phyloP scores from a whole-genome alignment of 2,329 filamentous ascomycete species.

The Akanthomyces lecanii region DNA sequence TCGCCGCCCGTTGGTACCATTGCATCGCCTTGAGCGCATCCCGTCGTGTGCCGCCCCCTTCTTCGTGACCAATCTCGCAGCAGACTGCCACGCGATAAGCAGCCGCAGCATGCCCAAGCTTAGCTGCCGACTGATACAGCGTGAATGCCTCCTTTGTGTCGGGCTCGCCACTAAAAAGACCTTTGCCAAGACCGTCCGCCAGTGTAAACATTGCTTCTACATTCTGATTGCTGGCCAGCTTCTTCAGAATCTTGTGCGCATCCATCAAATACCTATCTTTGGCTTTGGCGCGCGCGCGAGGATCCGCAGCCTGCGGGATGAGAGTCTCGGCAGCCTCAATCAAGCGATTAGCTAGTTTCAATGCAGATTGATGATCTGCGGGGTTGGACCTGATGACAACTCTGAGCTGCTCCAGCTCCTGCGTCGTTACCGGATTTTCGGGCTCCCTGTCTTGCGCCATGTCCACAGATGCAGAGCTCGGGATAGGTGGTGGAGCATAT shows the following conservation, averaged over 20 bases:
- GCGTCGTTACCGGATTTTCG: slow-evolving; percentile 59
- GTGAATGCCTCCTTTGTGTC: slow-evolving; percentile 92
- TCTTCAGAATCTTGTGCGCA: slow-evolving; percentile 87
- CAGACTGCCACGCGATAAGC: slow-evolving; percentile 95
- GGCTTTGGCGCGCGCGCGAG: slow-evolving; percentile 67
- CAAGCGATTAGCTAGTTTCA: slow-evolving; percentile 75
- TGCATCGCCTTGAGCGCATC: slow-evolving; percentile 93
- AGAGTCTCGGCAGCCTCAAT: slow-evolving; percentile 80
- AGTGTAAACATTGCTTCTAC: slow-evolving; percentile 89
- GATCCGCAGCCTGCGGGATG: slow-evolving; percentile 59
- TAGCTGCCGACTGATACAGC: slow-evolving; percentile 90
- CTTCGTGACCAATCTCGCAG: slow-evolving; percentile 92
- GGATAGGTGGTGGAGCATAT: slow-evolving; percentile 14
- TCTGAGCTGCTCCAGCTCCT: slow-evolving; percentile 73
- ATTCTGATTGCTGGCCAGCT: slow-evolving; percentile 69
- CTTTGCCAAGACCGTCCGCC: slow-evolving; percentile 83
- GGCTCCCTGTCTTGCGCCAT: slow-evolving; percentile 14
- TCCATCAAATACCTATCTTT: slow-evolving; percentile 82
- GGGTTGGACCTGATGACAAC: slow-evolving; percentile 66
- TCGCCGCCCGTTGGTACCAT: slow-evolving; percentile 94
- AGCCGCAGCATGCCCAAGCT: slow-evolving; percentile 76
- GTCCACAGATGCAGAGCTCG: slow-evolving; percentile 18
- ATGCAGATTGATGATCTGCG: slow-evolving; percentile 64
- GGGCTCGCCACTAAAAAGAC: slow-evolving; percentile 69
- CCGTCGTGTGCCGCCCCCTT: slow-evolving; percentile 85